Conservation (phyloP, 31 red algal genomes). For the Porphyra umbilicalis region DNA sequence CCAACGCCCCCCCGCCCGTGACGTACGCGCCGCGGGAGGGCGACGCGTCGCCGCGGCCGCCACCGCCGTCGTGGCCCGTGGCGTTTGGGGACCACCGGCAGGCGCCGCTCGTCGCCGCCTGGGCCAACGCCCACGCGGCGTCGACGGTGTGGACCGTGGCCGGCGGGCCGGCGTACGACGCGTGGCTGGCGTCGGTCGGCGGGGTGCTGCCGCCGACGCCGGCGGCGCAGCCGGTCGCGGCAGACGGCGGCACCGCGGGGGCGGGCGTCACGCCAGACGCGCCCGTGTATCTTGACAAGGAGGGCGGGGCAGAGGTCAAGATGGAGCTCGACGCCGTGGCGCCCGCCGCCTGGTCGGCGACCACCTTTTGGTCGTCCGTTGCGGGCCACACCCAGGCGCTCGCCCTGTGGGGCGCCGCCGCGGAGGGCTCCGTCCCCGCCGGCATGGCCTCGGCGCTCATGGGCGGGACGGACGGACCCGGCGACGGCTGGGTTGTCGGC, state of each 20-base stretch:
- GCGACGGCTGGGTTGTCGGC: neutral
- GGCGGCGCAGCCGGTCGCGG: neutral
- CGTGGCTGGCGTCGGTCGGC: neutral
- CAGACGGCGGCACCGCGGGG: neutral
- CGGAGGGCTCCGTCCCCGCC: neutral
- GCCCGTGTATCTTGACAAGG: neutral
- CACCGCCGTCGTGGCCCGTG: neutral
- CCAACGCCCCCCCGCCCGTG: neutral
- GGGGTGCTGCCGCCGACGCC: neutral
- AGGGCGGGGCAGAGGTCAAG: neutral
- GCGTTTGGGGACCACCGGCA: neutral
- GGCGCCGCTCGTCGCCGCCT: neutral
- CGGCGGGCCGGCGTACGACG: neutral
- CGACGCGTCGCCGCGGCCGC: neutral
- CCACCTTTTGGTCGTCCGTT: neutral
- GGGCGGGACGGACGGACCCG: neutral
- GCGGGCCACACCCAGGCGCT: neutral
- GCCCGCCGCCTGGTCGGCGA: neutral
- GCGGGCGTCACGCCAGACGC: too few species aligned
- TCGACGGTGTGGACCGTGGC: neutral
- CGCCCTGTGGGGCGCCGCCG: neutral
- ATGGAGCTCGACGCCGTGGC: neutral
- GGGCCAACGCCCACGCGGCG: neutral
- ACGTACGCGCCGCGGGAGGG: neutral
- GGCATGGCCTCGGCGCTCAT: neutral